phyloP scores from a whole-genome alignment of 495 filamentous ascomycete genomes.

The Aspergillus sclerotiicarbonarius region DNA sequence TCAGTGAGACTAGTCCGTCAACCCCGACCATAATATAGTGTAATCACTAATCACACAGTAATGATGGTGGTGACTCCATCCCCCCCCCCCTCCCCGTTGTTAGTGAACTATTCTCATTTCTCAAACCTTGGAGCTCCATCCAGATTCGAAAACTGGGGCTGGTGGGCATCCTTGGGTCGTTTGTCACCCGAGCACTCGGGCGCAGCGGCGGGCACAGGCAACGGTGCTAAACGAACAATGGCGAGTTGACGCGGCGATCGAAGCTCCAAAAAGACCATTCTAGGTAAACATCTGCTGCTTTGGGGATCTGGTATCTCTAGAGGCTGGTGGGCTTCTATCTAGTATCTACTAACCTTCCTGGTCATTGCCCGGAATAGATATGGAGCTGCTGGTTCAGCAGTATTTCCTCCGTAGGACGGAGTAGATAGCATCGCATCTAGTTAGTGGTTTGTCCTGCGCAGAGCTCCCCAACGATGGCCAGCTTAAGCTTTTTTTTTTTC shows the following conservation, averaged over 20 bases:
- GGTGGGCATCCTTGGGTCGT: slow-evolving; percentile 16
- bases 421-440: background rate
- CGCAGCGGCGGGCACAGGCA: slow-evolving; percentile 9
- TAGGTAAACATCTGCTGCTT: background rate
- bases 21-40: background rate
- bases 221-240: slow-evolving; percentile 6
- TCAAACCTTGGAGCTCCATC: background rate
- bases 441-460: background rate
- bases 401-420: background rate
- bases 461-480: background rate
- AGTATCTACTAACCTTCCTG: background rate
- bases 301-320: background rate
- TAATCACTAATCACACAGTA: too few relatives aligned
- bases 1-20: background rate
- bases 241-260: background rate
- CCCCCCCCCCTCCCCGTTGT: too few relatives aligned
- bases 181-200: slow-evolving; percentile 14
- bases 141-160: slow-evolving; percentile 10
- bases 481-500: slow-evolving; percentile 1
- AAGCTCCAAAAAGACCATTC: background rate
- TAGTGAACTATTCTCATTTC: too few relatives aligned
- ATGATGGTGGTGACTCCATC: slow-evolving; percentile 2
- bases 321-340: background rate
- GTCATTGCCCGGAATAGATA: background rate
- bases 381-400: background rate